Evolutionary conservation across 2,329 filamentous ascomycete genomes (phyloP).

Genomic region (Orbilia quercus): DNA sequence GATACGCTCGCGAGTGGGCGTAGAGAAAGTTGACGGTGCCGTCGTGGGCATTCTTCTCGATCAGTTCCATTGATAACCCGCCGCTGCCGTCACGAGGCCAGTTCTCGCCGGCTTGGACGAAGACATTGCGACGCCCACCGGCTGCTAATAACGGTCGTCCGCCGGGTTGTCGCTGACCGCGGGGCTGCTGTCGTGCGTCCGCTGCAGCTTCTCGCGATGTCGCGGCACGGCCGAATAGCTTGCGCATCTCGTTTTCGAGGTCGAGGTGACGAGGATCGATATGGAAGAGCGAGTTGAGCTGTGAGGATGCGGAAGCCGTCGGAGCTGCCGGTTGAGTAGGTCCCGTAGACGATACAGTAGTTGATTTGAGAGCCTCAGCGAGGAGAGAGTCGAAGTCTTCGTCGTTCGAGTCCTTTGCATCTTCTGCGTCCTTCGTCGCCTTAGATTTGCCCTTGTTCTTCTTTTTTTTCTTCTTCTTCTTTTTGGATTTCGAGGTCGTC

Average conservation of each 20-base stretch:
- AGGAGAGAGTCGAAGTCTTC: conserved; percentile 77
- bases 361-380: conserved; percentile 68
- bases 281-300: conserved; percentile 69
- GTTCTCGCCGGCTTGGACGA: conserved; percentile 85
- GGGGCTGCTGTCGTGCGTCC: conserved; percentile 67
- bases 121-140: conserved; percentile 77
- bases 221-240: conserved; percentile 75
- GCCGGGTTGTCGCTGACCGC: conserved; percentile 59
- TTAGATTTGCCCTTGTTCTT: conserved; percentile 66
- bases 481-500: conserved; percentile 72
- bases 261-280: conserved; percentile 80
- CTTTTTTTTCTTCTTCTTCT: conserved; percentile 71
- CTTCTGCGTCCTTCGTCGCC: conserved; percentile 57
- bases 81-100: conserved; percentile 84
- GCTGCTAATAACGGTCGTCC: conserved; percentile 68
- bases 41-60: conserved; percentile 67
- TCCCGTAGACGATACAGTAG: conserved; percentile 59
- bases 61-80: conserved; percentile 83
- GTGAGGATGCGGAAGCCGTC: conserved; percentile 57
- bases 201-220: conserved; percentile 65
- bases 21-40: conserved; percentile 80
- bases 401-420: conserved; percentile 61
- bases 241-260: conserved; percentile 89
- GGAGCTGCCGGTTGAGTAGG: conserved; percentile 53
- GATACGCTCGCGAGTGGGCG: conserved; percentile 78